These are phyloP conservation scores for Pseudonitzschia pungens DNA, from an alignment of 108 stramenopile genomes.

Conservation along the genomic window DNA sequence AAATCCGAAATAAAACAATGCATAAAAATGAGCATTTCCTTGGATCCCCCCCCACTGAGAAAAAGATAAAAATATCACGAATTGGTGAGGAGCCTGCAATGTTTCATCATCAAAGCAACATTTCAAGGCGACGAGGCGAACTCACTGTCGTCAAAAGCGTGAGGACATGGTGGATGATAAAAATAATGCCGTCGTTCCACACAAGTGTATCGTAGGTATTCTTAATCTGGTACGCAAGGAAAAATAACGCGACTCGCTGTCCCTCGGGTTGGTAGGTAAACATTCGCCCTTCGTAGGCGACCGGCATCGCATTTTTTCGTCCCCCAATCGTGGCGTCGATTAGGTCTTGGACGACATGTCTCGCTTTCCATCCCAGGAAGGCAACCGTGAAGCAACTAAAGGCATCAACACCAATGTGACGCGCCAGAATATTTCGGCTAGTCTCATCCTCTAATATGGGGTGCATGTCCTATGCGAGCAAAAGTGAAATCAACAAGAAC, in stretches of 20 bases:
- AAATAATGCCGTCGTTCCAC: conserved; percentile 84
- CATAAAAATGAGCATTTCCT: conserved; percentile 67
- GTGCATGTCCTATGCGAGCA: conserved; percentile 43
- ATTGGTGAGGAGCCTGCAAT: neutral
- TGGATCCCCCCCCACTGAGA: conserved; percentile 66
- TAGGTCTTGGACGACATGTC: conserved; percentile 40
- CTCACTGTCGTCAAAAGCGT: conserved; percentile 50
- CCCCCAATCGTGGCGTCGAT: conserved; percentile 29
- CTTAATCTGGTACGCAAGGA: conserved; percentile 82
- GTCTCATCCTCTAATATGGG: conserved; percentile 49
- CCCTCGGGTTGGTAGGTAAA: conserved; percentile 64
- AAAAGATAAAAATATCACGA: neutral
- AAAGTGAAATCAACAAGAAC: neutral
- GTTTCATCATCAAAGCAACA: neutral
- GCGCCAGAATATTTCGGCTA: conserved; percentile 75
- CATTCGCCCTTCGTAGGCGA: conserved; percentile 51
- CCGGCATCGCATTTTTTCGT: conserved; percentile 30
- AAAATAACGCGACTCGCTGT: conserved; percentile 53
- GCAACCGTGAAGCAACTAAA: conserved; percentile 49
- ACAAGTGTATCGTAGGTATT: conserved; percentile 78
- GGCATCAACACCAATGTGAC: conserved; percentile 77
- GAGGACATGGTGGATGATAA: conserved; percentile 76
- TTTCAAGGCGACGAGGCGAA: neutral
- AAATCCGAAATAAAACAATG: conserved; percentile 78
- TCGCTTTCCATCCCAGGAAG: conserved; percentile 47